Evolutionary conservation across 805 yeast genomes (phyloP), one percentile per base, ranked within the genome.

Genomic region (Starmerella vaccinii): DNA sequence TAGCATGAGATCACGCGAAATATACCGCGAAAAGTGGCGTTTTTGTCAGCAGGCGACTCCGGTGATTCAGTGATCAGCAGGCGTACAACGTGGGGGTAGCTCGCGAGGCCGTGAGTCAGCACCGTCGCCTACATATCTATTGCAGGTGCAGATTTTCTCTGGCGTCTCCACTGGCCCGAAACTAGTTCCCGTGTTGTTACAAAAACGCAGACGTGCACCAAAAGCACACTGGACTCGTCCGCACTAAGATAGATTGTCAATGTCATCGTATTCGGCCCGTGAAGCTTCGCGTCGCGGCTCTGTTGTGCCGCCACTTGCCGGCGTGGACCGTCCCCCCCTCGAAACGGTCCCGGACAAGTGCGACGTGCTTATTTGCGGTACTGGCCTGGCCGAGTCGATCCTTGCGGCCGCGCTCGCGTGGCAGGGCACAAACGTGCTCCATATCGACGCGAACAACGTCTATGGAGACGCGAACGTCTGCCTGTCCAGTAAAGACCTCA

Each of bases 361-460:
- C 59, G 98, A 92, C 63, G 95, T 92, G 13, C 73, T 92, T 27
- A 84, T 92, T 50, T 78, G 84, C 56, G 98, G 98, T 33, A 90
- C 98, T 0, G 97, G 97, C 3, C 72, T 92, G 38, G 82, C 81
- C 2, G 95, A 92, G 65, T 78, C 87, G 58, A 80, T 92, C 12
- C 68, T 88, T 45, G 96, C 97, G 0, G 95, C 97, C 12, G 90
- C 97, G 0, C 72, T 92, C 43, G 83, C 97, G 12, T 92, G 98
- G 97, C 95, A 87, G 60, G 98, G 98, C n/a, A 80, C 92, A n/a
- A 80, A 76, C 57, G 97, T 92, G 8, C 70, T 92, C 40, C 98
- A 92, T 63, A 78, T 92, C 27, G 98, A 92, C 65, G 72, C 80
- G 39, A 83, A 88, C 62, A 74, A 78, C 26, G 82, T 85, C 64